Evolutionary conservation across 768 basidiomycete species (phyloP).

Genomic region (Pholiota molesta): DNA sequence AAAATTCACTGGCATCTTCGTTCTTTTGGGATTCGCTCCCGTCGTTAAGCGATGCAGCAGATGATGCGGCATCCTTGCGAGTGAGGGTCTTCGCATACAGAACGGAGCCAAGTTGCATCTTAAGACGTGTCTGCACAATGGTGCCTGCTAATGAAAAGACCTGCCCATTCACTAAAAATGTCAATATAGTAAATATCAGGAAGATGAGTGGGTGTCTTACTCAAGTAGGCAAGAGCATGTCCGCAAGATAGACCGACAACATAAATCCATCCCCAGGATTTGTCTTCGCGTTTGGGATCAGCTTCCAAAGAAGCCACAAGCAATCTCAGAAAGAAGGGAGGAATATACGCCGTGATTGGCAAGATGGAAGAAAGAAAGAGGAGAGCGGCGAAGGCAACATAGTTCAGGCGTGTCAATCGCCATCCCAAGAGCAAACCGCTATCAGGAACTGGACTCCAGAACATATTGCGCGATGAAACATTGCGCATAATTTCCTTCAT

Average conservation of each 20-base stretch:
- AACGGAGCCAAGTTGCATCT: slow-evolving; percentile 20
- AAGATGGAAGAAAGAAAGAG: slow-evolving; percentile 14
- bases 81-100: slow-evolving; percentile 23
- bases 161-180: slow-evolving; percentile 17
- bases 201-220: slow-evolving; percentile 4
- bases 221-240: slow-evolving; percentile 18
- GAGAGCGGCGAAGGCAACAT: neutral
- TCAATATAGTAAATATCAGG: neutral
- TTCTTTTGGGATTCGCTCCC: too few relatives aligned
- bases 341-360: slow-evolving; percentile 17
- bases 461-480: slow-evolving; percentile 50
- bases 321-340: slow-evolving; percentile 51
- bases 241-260: slow-evolving; percentile 23
- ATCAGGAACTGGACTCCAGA: slow-evolving; percentile 44
- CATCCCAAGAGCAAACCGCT: slow-evolving; percentile 16
- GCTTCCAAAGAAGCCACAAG: slow-evolving; percentile 64
- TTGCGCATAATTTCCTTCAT: slow-evolving; percentile 63
- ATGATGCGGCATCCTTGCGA: slow-evolving; percentile 19
- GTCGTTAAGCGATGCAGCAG: neutral
- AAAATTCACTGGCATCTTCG: slow-evolving; percentile 58
- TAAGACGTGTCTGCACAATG: slow-evolving; percentile 17
- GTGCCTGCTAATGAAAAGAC: slow-evolving; percentile 17
- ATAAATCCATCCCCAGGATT: slow-evolving; percentile 67
- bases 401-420: slow-evolving; percentile 16
- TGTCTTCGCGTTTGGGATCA: slow-evolving; percentile 53